phyloP scores from a whole-genome alignment of 768 basidiomycete species.

The Roridomyces roridus region DNA sequence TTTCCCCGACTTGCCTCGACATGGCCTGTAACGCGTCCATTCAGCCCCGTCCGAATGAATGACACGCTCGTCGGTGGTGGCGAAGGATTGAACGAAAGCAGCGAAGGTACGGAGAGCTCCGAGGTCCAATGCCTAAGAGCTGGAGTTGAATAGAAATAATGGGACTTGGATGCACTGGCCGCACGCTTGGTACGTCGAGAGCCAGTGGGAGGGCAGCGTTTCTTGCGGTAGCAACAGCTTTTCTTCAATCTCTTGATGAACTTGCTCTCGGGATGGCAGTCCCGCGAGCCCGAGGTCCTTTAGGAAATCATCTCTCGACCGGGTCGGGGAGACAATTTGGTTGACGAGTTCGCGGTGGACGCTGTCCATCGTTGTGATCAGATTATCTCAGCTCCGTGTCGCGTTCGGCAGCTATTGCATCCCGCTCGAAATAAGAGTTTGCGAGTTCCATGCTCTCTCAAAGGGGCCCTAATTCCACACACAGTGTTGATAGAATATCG shows the following conservation, averaged over 20 bases:
- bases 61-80: slow-evolving; percentile 76
- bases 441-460: too few relatives aligned
- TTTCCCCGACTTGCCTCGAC: slow-evolving; percentile 65
- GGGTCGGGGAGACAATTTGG: slow-evolving; percentile 51
- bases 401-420: too few relatives aligned
- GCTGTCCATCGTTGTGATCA: slow-evolving; percentile 37
- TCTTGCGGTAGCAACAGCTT: slow-evolving; percentile 74
- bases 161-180: slow-evolving; percentile 28
- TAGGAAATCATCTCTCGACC: slow-evolving; percentile 51
- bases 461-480: too few relatives aligned
- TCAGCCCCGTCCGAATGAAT: slow-evolving; percentile 79
- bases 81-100: slow-evolving; percentile 71
- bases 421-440: too few relatives aligned
- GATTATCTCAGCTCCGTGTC: too few relatives aligned
- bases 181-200: slow-evolving; percentile 86
- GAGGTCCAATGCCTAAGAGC: slow-evolving; percentile 74
- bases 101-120: slow-evolving; percentile 61
- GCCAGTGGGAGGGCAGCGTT: slow-evolving; percentile 71
- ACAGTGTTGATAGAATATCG: too few relatives aligned
- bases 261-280: slow-evolving; percentile 61
- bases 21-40: slow-evolving; percentile 83
- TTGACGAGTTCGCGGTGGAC: slow-evolving; percentile 46
- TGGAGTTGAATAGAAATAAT: slow-evolving; percentile 18
- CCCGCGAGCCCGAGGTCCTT: slow-evolving; percentile 61
- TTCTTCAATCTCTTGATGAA: slow-evolving; percentile 76